Evolutionary conservation across 768 basidiomycete genomes (phyloP).

Genomic region (Agrocybe pediades): DNA sequence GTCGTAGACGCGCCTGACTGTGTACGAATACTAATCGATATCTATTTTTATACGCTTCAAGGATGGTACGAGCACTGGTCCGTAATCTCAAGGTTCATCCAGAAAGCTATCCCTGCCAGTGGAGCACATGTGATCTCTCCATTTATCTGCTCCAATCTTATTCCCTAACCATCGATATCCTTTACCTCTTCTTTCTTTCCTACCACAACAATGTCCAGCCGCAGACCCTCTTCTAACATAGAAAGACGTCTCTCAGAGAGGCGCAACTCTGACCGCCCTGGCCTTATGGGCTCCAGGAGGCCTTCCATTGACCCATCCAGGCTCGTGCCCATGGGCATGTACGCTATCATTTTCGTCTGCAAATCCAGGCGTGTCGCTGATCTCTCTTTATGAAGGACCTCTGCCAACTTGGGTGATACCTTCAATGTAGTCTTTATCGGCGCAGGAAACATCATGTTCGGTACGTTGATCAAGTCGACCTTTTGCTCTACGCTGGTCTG

Average conservation of each 20-base stretch:
- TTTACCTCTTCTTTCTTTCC: neutral
- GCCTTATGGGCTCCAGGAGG: slow-evolving; percentile 41
- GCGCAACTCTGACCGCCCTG: slow-evolving; percentile 45
- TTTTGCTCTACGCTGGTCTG: neutral
- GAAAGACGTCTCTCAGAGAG: slow-evolving; percentile 20
- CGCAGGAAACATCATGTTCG: slow-evolving; percentile 99
- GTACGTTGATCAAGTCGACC: slow-evolving; percentile 32
- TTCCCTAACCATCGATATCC: neutral
- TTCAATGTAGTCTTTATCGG: slow-evolving; percentile 97
- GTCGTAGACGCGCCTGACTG: slow-evolving; percentile 21
- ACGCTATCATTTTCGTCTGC: slow-evolving; percentile 18
- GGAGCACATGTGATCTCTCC: slow-evolving; percentile 5
- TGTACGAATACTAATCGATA: slow-evolving; percentile 2
- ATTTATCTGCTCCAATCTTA: neutral
- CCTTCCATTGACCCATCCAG: slow-evolving; percentile 77
- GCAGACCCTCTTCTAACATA: slow-evolving; percentile 3
- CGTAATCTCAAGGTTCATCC: neutral
- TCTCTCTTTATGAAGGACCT: slow-evolving; percentile 35
- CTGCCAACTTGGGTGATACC: slow-evolving; percentile 61
- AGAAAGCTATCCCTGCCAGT: neutral
- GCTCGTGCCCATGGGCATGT: slow-evolving; percentile 84
- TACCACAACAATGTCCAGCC: neutral
- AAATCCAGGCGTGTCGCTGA: slow-evolving; percentile 4
- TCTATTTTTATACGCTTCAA: neutral
- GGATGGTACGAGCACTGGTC: neutral